Conservation (phyloP, 495 filamentous ascomycete species). For the Talaromyces wortmannii region DNA sequence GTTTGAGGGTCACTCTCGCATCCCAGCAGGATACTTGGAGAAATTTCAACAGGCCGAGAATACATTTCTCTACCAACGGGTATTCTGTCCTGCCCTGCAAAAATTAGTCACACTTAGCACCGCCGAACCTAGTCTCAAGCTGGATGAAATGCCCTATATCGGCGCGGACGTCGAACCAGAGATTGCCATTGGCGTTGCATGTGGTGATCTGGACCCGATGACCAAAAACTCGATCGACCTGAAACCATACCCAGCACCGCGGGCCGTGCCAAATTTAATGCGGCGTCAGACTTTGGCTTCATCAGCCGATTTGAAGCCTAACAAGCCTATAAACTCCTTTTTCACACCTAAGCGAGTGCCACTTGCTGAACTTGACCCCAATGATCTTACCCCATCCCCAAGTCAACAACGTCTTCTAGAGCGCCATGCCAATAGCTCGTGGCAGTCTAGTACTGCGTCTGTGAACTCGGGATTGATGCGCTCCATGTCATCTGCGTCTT, state of each 20-base stretch:
- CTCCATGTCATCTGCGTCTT: constrained; percentile 28
- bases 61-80: constrained; percentile 90
- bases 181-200: constrained; percentile 69
- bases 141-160: constrained; percentile 69
- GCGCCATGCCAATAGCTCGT: constrained; percentile 45
- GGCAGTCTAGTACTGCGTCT: constrained; percentile 40
- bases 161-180: constrained; percentile 62
- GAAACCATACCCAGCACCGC: constrained; percentile 19
- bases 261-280: constrained; percentile 19
- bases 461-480: constrained; percentile 21
- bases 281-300: constrained; percentile 36
- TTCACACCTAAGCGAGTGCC: constrained; percentile 73
- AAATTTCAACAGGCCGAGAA: constrained; percentile 78
- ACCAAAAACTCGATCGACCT: constrained; percentile 66
- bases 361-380: constrained; percentile 80
- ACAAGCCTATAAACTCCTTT: constrained; percentile 66
- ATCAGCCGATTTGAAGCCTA: constrained; percentile 52
- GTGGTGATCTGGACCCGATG: constrained; percentile 81
- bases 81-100: constrained; percentile 72
- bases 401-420: constrained; percentile 57
- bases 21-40: constrained; percentile 72
- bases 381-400: constrained; percentile 68
- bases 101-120: constrained; percentile 66
- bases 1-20: constrained; percentile 76
- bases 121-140: constrained; percentile 49